These are phyloP conservation scores for Cladophialophora bantiana DNA, from an alignment of 2,329 filamentous ascomycete genomes.

Conservation along the genomic window DNA sequence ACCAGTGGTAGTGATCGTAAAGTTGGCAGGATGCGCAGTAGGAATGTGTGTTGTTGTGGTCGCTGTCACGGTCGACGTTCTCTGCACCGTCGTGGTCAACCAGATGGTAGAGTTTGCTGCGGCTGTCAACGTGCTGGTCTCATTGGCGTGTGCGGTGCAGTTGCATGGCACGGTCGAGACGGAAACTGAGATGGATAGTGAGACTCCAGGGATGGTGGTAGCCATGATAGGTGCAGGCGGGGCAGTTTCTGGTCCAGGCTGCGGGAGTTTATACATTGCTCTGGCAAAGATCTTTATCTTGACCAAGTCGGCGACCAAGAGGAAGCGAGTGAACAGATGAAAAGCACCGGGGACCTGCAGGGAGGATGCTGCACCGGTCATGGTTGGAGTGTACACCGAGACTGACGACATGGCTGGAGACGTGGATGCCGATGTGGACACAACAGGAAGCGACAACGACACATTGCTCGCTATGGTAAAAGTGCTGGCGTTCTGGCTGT, in stretches of 20 bases:
- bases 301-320: background rate
- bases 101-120: slow-evolving; percentile 3
- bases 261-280: background rate
- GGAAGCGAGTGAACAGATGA: slow-evolving; percentile 7
- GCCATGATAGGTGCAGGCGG: background rate
- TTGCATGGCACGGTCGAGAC: background rate
- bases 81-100: slow-evolving; percentile 9
- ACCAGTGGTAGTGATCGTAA: no score
- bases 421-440: background rate
- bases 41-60: slow-evolving; percentile 5
- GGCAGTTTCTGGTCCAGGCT: background rate
- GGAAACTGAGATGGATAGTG: background rate
- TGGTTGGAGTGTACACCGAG: background rate
- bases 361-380: slow-evolving; percentile 14
- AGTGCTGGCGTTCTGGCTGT: background rate
- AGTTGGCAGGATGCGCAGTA: background rate
- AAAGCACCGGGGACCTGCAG: slow-evolving; percentile 10
- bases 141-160: background rate
- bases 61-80: slow-evolving; percentile 3
- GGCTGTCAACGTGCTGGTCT: background rate
- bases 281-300: slow-evolving; percentile 1
- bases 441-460: background rate
- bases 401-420: slow-evolving; percentile 1
- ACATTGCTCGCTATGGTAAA: background rate
- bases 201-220: background rate